Conservation (phyloP, 306 rosid species). For the Lagenaria siceraria region DNA sequence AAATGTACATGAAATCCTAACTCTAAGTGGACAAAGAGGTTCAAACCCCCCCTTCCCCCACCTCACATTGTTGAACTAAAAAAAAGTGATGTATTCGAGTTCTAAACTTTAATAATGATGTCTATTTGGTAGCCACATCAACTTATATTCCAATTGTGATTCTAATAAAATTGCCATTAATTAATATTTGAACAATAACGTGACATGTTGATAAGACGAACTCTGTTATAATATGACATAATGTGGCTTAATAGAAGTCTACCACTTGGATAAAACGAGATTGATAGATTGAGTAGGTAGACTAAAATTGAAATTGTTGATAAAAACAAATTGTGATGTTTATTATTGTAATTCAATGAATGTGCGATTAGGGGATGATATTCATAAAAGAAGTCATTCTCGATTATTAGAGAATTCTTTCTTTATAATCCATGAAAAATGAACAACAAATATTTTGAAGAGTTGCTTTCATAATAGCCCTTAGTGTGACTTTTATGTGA, state of each 20-base stretch:
- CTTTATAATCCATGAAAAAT: neutral
- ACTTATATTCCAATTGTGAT: too few species aligned
- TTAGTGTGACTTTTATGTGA: neutral
- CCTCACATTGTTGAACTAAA: too few species aligned
- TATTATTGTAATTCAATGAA: neutral
- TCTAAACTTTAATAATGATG: too few species aligned
- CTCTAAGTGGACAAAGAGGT: too few species aligned
- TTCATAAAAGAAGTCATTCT: neutral
- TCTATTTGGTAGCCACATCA: too few species aligned
- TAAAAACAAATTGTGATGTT: neutral
- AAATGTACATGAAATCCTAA: too few species aligned
- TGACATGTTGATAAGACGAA: neutral
- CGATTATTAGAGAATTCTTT: neutral
- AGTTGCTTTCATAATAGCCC: neutral
- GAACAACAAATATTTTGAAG: neutral
- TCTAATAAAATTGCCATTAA: too few species aligned
- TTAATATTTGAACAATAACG: neutral
- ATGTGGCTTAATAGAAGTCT: neutral
- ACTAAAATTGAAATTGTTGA: neutral
- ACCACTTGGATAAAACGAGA: neutral
- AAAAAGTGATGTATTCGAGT: too few species aligned
- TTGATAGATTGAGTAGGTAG: neutral
- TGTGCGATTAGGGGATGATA: neutral
- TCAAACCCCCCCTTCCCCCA: too few species aligned
- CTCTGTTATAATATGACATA: neutral